Percentiles rank a stretch among this genome's conserved stretches.
These are phyloP conservation scores for Tephrocybe sp. DNA, from an alignment of 768 basidiomycete genomes.

Conservation along the genomic window DNA sequence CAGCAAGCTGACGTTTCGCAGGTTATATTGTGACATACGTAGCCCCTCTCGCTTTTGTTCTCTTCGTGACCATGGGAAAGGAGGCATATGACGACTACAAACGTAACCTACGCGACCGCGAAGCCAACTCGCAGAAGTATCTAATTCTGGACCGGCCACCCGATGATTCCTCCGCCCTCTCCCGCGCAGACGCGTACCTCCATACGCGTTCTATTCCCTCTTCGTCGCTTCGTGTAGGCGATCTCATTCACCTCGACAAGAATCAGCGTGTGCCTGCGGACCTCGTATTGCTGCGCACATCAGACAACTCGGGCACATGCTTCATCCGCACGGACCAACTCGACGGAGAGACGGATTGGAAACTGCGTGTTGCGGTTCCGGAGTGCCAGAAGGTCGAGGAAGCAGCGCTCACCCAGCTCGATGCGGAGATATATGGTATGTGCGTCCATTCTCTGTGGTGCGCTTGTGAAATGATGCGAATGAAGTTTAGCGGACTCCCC, in stretches of 20 bases:
- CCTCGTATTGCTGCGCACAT: constrained; percentile 83
- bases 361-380: constrained; percentile 85
- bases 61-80: constrained; percentile 95
- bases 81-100: constrained; percentile 99
- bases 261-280: constrained; percentile 97
- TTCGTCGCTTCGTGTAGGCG: constrained; percentile 85
- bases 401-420: constrained; percentile 55
- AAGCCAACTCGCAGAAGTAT: constrained; percentile 94
- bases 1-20: constrained; percentile 27
- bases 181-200: constrained; percentile 38
- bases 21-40: constrained; percentile 96
- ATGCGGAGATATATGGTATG: constrained; percentile 89
- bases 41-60: constrained; percentile 93
- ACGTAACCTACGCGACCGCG: constrained; percentile 84
- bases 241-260: constrained; percentile 90
- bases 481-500: constrained; percentile 77
- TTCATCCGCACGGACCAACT: constrained; percentile 98
- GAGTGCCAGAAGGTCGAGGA: constrained; percentile 73
- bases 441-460: not conserved
- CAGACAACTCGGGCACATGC: constrained; percentile 88
- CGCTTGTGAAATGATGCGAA: constrained; percentile 16
- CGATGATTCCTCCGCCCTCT: constrained; percentile 31
- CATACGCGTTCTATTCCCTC: constrained; percentile 75
- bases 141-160: constrained; percentile 66
- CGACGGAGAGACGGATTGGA: constrained; percentile 99